These are phyloP conservation scores for Marchantia polymorpha DNA, from an alignment of 225 moss, liverwort and hornwort genomes.

Conservation along the genomic window DNA sequence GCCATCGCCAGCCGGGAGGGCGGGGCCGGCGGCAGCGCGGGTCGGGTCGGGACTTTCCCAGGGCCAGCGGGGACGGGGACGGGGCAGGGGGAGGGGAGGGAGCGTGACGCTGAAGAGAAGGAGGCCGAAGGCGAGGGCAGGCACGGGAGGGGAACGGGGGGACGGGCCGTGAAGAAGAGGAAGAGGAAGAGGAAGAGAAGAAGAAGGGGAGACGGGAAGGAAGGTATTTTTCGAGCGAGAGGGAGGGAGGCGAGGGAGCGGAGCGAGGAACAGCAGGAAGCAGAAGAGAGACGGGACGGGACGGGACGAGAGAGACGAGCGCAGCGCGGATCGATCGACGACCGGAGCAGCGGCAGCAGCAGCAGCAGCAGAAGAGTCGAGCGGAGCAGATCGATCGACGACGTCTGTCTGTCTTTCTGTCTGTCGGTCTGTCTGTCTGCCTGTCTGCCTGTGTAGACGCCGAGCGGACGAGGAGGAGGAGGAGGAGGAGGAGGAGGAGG, in stretches of 20 bases:
- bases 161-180: conserved; percentile 5
- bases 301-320: conserved; percentile 6
- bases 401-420: background rate
- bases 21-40: conserved; percentile 14
- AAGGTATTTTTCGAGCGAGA: background rate
- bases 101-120: too few relatives aligned
- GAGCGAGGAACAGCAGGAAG: background rate
- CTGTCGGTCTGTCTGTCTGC: background rate
- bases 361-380: background rate
- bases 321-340: conserved; percentile 6
- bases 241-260: background rate
- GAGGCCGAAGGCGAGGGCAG: background rate
- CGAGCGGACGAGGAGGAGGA: background rate
- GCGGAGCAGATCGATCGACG: background rate
- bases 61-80: background rate
- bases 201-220: background rate
- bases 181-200: background rate
- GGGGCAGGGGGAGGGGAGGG: background rate
- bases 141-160: background rate
- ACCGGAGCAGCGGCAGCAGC: conserved; percentile 2
- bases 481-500: background rate
- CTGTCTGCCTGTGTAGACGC: background rate
- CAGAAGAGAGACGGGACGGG: background rate
- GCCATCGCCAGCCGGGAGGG: too few relatives aligned
- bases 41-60: background rate